phyloP scores from a whole-genome alignment of 1,284 basidiomycete genomes.

The Pterula multifida region DNA sequence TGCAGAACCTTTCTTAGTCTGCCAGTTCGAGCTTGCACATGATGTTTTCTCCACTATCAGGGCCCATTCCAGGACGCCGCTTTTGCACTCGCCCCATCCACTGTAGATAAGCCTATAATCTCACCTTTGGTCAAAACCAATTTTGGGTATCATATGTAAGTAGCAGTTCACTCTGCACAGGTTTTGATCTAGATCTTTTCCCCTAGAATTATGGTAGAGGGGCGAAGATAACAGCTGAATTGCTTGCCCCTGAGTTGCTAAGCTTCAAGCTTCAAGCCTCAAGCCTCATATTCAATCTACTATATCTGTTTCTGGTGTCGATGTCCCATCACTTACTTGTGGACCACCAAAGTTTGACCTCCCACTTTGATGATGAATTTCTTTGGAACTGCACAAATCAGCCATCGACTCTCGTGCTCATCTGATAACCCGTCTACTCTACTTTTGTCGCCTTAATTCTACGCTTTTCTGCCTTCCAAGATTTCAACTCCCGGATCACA shows the following conservation, averaged over 20 bases:
- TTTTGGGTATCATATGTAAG: constrained; percentile 66
- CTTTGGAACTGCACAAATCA: too few species aligned
- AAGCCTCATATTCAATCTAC: too few species aligned
- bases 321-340: too few species aligned
- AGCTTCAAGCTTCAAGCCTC: too few species aligned
- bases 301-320: too few species aligned
- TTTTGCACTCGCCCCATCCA: constrained; percentile 65
- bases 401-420: not conserved
- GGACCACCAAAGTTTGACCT: too few species aligned
- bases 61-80: constrained; percentile 77
- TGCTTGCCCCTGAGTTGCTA: too few species aligned
- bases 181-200: not conserved
- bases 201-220: constrained; percentile 65
- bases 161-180: not conserved
- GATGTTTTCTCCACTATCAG: not conserved
- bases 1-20: too few species aligned
- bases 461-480: constrained; percentile 29
- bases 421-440: not conserved
- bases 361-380: too few species aligned
- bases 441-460: not conserved
- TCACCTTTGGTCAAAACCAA: constrained; percentile 69
- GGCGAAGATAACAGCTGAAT: constrained; percentile 53
- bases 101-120: constrained; percentile 61
- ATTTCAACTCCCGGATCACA: constrained; percentile 53
- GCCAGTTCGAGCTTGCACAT: not conserved